Base-by-base conservation (phyloP, 2,329 filamentous ascomycete genomes). In the Ophiocordyceps camponoti-floridani region DNA sequence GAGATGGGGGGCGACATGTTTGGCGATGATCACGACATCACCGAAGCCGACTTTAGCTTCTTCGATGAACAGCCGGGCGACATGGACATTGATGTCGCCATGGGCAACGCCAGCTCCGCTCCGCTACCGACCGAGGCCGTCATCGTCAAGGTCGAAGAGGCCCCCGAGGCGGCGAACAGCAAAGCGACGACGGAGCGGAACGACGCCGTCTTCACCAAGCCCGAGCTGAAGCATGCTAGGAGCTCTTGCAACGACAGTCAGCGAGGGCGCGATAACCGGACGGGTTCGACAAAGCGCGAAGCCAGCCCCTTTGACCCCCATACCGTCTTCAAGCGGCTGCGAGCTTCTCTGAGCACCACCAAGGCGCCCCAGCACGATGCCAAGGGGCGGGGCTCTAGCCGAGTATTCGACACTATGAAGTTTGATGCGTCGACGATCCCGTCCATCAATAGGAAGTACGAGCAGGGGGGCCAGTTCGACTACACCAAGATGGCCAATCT, bases 1-100 rank as follows among this genome's bases (percentile, higher is more conserved):
- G 80, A 84, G 45, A 68, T 83, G 51, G 77, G 77, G 12, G 74
- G 72, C 9, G 79, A 84, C 50, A 73, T 81, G 51, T 85, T 84
- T 59, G 77, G 72, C n/a, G 74, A 23, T 23, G 23, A 78, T n/a
- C 72, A 76, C 49, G 75, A 78, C 50, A 70, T 89, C n/a, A 87
- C 81, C 1, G 84, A 91, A 52, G 83, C 77, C 6, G 84, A 91
- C 55, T 89, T 89, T 57, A 84, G 75, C 56, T 89, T 88, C 58
- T 89, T 89, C 52, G 83, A 89, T 53, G 78, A 82, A 48, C 62
- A 71, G 26, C 67, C 71, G 3, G 65, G 58, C 2, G 61, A 59
- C 11, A 58, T 61, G 23, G 64, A 64, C 40, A 47, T 69, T 38
- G 61, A 63, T 19, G 52, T 58, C 18, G 44, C 56, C 1, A 56